phyloP scores from a whole-genome alignment of 2,329 filamentous ascomycete species.

The Fonsecaea nubica region DNA sequence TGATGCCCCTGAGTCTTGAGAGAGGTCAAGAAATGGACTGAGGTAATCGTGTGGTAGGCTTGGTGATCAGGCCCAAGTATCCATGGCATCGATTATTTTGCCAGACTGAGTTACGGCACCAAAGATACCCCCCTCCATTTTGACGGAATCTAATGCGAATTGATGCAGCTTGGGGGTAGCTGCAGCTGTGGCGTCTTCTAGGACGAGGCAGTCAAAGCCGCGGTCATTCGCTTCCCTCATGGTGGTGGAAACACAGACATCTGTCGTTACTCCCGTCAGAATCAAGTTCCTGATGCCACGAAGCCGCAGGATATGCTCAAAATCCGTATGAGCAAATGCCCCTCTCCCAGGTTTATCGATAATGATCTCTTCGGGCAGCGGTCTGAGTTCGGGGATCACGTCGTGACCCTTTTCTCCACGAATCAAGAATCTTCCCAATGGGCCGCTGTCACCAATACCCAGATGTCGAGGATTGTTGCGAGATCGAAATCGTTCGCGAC shows the following conservation, averaged over 20 bases:
- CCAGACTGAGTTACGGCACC: slow-evolving; percentile 49
- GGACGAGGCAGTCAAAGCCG: slow-evolving; percentile 60
- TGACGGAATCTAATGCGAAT: slow-evolving; percentile 52
- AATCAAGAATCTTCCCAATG: slow-evolving; percentile 64
- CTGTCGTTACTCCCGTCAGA: slow-evolving; percentile 62
- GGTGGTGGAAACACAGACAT: slow-evolving; percentile 62
- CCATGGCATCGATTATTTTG: slow-evolving; percentile 45
- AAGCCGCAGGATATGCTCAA: slow-evolving; percentile 59
- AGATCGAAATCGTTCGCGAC: slow-evolving; percentile 61
- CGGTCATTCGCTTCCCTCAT: slow-evolving; percentile 64
- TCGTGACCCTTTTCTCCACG: slow-evolving; percentile 65
- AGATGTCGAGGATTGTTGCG: slow-evolving; percentile 58
- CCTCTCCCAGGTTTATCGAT: slow-evolving; percentile 63
- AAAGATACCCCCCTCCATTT: slow-evolving; percentile 57
- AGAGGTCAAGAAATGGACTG: background rate
- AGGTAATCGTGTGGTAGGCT: background rate
- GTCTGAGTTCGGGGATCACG: slow-evolving; percentile 61
- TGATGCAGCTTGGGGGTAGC: slow-evolving; percentile 51
- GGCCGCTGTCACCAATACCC: slow-evolving; percentile 61
- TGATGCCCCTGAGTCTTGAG: slow-evolving; percentile 32
- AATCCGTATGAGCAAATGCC: slow-evolving; percentile 62
- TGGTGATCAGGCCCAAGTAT: background rate
- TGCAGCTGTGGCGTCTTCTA: slow-evolving; percentile 58
- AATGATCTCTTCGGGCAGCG: slow-evolving; percentile 55
- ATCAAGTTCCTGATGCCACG: slow-evolving; percentile 61